These are phyloP conservation scores for Trichoderma sp. DNA, from an alignment of 2,329 filamentous ascomycete genomes.

Conservation along the genomic window DNA sequence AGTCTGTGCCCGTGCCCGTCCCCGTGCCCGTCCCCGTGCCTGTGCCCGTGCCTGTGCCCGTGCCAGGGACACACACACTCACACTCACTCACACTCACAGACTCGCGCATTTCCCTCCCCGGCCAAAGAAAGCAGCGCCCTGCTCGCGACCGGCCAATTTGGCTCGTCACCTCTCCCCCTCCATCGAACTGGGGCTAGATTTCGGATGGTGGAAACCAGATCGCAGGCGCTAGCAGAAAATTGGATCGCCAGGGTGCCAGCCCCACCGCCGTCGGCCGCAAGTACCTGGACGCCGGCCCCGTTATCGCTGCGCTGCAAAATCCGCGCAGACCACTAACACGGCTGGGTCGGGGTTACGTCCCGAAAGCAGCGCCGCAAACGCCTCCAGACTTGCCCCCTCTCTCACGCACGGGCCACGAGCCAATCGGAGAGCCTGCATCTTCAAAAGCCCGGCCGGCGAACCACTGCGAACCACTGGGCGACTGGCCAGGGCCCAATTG, in stretches of 20 bases:
- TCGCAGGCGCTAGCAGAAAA: slow-evolving; percentile 16
- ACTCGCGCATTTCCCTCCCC: too few relatives aligned
- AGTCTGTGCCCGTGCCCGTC: too few relatives aligned
- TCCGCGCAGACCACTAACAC: background rate
- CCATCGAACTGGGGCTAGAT: slow-evolving; percentile 2
- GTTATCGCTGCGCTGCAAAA: background rate
- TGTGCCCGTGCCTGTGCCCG: too few relatives aligned
- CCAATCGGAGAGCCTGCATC: slow-evolving; percentile 14
- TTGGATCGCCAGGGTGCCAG: slow-evolving; percentile 14
- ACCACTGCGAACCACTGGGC: too few relatives aligned
- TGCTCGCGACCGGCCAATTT: background rate
- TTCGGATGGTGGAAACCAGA: slow-evolving; percentile 11
- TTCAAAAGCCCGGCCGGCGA: background rate
- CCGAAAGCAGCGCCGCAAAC: background rate
- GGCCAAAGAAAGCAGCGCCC: too few relatives aligned
- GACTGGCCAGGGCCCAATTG: too few relatives aligned
- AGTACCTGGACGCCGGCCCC: background rate
- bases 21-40: too few relatives aligned
- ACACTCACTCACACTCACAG: too few relatives aligned
- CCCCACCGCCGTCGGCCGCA: background rate
- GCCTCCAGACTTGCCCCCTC: background rate
- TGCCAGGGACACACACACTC: too few relatives aligned
- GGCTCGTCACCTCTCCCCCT: background rate
- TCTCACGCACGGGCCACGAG: slow-evolving; percentile 10
- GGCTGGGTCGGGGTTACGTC: slow-evolving; percentile 2